A percentile compares a stretch with the other conserved stretches of the same genome.
Conservation (phyloP, 306 rosid species). For the Trifolium pratense region DNA sequence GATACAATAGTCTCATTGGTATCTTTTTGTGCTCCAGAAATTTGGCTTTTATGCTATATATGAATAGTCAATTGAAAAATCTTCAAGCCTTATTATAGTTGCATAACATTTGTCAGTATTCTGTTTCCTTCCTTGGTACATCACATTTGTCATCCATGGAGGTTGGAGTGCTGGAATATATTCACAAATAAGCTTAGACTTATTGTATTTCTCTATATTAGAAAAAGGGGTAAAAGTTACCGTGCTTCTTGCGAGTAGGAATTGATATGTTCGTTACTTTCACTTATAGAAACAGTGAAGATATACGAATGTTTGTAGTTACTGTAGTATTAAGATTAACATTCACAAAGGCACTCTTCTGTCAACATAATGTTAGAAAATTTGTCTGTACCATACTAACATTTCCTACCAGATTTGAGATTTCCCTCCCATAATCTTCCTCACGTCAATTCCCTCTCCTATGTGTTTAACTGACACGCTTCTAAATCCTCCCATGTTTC, state of each 20-base stretch:
- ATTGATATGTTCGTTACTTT: background rate
- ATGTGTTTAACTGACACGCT: background rate
- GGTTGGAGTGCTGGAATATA: background rate
- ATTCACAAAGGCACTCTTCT: background rate
- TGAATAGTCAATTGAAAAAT: background rate
- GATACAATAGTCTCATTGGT: background rate
- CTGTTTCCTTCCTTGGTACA: slow-evolving; percentile 3
- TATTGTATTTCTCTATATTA: background rate
- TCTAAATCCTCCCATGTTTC: background rate
- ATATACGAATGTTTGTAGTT: background rate
- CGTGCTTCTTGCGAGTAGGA: slow-evolving; percentile 1
- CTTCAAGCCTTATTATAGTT: background rate
- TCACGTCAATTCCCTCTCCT: background rate
- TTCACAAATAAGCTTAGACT: slow-evolving; percentile 2
- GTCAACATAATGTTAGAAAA: background rate
- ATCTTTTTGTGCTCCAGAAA: slow-evolving; percentile 17
- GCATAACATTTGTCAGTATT: background rate
- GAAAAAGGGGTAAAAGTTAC: background rate
- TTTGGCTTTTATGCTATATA: background rate
- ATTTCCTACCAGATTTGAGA: background rate
- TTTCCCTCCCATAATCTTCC: slow-evolving; percentile 8
- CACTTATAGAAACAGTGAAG: background rate
- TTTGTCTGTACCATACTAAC: background rate
- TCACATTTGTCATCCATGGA: slow-evolving; percentile 5
- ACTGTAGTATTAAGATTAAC: too few relatives aligned